Conservation (phyloP, 768 basidiomycete genomes). For the Russula sp. region DNA sequence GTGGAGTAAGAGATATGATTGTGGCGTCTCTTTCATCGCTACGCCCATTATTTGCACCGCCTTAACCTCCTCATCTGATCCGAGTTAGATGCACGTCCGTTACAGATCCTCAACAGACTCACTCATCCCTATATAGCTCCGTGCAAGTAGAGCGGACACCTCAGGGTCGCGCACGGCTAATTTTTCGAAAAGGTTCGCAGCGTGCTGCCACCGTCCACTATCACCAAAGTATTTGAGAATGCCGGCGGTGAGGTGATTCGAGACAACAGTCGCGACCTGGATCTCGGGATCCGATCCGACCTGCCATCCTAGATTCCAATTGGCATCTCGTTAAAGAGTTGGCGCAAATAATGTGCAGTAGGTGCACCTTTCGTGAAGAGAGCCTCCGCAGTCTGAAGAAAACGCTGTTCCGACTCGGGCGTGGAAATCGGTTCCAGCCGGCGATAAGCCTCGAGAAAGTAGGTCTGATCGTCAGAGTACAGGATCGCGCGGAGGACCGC, state of each 20-base stretch:
- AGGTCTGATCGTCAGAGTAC: slow-evolving; percentile 92
- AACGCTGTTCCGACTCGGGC: slow-evolving; percentile 81
- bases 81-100: background rate
- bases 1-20: slow-evolving; percentile 91
- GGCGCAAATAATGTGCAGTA: background rate
- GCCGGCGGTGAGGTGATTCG: slow-evolving; percentile 92
- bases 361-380: slow-evolving; percentile 74
- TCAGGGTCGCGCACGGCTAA: slow-evolving; percentile 81
- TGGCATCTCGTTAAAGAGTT: background rate
- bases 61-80: slow-evolving; percentile 92
- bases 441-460: slow-evolving; percentile 87
- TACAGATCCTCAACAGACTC: slow-evolving; percentile 29
- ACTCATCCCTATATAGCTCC: slow-evolving; percentile 97
- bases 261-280: slow-evolving; percentile 93
- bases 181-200: slow-evolving; percentile 93
- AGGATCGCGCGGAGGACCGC: slow-evolving; percentile 86
- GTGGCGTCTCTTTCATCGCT: slow-evolving; percentile 79
- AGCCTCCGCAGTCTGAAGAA: slow-evolving; percentile 83
- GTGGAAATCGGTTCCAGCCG: slow-evolving; percentile 92
- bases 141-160: slow-evolving; percentile 78
- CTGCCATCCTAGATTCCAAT: slow-evolving; percentile 71
- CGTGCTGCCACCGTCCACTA: slow-evolving; percentile 76
- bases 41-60: slow-evolving; percentile 88
- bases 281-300: slow-evolving; percentile 98
- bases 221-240: slow-evolving; percentile 97